Base-by-base conservation (phyloP, 352 stramenopile genomes). In the Phytophthora sojae region DNA sequence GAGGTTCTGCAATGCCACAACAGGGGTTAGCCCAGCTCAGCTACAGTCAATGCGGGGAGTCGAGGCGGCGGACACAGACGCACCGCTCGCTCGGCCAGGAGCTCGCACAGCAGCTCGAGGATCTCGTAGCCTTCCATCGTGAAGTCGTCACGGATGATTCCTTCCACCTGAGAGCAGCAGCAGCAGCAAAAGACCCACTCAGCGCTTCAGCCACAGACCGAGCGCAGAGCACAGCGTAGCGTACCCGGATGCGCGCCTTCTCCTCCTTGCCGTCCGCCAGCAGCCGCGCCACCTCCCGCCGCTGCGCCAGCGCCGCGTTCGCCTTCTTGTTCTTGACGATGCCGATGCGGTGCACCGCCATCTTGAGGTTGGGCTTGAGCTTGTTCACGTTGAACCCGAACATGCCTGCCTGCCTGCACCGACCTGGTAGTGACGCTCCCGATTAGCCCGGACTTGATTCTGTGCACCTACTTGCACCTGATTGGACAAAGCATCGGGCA, bases 51-150 rank as follows among this genome's bases (percentile, higher is more conserved):
- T 17, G 15, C 17, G 6, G 14, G 37, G 37, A 44, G 37, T 0
- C 14, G 39, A 47, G 39, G 14, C 4, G 4, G 19, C 11, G 6
- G 55, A 47, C 12, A 17, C 21, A 23, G 57, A 80, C 83, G 54
- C 62, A 94, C 87, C 67, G 96, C 93, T 56, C 97, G 88, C 76
- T 99, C 96, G 17, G 85, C 86, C 14, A 99, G 61, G 3, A 99
- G 75, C 61, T 99, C 95, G 69, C 96, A 99, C 52, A 97, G 77
- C 14, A 99, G 77, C 68, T 96, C 89, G 29, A 99, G 75, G 69
- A 99, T 98, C 73, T 99, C 96, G 74, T 98, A 99, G 5, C 95
- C 96, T 79, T 99, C 96, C 30, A 99, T 91, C 12, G 94, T 96
- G 68, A 98, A 97, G 72, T 99, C 97, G 50, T 99, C 95, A 12